A percentile compares a stretch with the other conserved stretches of the same genome.
Evolutionary conservation across 345 rosid species (phyloP).

Genomic region (Eucalyptus pauciflora): DNA sequence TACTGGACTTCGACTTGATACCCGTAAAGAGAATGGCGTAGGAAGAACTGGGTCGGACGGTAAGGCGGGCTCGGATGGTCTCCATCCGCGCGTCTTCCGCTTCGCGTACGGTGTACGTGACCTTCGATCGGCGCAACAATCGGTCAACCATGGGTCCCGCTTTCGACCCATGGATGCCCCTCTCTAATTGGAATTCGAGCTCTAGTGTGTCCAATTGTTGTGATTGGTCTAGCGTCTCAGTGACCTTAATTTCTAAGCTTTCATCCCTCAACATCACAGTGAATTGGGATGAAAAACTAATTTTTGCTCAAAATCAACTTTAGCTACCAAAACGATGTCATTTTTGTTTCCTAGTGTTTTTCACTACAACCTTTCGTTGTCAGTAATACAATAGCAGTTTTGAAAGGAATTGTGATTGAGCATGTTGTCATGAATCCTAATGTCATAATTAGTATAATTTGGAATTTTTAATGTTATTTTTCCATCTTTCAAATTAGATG

Average conservation of each 20-base stretch:
- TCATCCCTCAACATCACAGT: background rate
- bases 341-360: background rate
- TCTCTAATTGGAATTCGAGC: constrained; percentile 37
- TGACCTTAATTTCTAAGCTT: background rate
- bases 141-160: background rate
- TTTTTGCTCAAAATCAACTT: background rate
- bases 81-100: background rate
- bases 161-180: constrained; percentile 38
- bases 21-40: background rate
- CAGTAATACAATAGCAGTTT: background rate
- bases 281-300: background rate
- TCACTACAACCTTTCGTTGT: background rate
- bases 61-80: background rate
- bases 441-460: background rate
- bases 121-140: background rate
- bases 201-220: background rate
- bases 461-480: background rate
- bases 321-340: background rate
- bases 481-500: background rate
- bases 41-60: background rate
- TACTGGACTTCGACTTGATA: background rate
- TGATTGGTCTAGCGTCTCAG: background rate
- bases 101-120: background rate
- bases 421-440: background rate
- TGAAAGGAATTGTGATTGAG: background rate